Conservation (phyloP, 768 basidiomycete species). For the Lactarius sanguifluus region DNA sequence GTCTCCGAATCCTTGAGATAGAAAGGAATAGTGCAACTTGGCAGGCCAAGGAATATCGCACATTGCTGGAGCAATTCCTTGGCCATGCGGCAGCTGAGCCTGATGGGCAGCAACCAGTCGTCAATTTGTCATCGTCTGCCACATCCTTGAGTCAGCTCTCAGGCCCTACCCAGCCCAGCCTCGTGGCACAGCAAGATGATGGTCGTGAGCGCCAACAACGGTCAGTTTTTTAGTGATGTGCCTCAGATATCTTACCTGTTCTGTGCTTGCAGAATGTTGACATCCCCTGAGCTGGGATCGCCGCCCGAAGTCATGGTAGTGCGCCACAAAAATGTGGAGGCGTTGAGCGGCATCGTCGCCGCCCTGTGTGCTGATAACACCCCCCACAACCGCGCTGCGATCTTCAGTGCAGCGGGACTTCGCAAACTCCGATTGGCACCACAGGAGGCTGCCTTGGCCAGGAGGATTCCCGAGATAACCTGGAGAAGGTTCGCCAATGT, state of each 20-base stretch:
- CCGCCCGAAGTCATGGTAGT: too few relatives aligned
- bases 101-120: too few relatives aligned
- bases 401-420: slow-evolving; percentile 1
- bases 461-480: background rate
- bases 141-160: too few relatives aligned
- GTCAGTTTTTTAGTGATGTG: too few relatives aligned
- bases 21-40: background rate
- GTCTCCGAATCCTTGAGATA: background rate
- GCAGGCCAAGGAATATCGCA: background rate
- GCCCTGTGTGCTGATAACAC: background rate
- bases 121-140: too few relatives aligned
- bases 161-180: too few relatives aligned
- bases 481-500: background rate
- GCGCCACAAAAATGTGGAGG: background rate
- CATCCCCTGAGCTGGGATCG: too few relatives aligned
- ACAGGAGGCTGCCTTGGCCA: background rate
- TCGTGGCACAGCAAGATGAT: too few relatives aligned
- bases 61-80: background rate
- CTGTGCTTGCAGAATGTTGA: too few relatives aligned
- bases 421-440: background rate
- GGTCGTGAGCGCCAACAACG: too few relatives aligned
- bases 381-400: background rate
- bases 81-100: background rate
- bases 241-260: too few relatives aligned
- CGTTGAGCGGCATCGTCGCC: background rate